Evolutionary conservation across 208 protist species (phyloP).

Genomic region (Crithidia brevicula): DNA sequence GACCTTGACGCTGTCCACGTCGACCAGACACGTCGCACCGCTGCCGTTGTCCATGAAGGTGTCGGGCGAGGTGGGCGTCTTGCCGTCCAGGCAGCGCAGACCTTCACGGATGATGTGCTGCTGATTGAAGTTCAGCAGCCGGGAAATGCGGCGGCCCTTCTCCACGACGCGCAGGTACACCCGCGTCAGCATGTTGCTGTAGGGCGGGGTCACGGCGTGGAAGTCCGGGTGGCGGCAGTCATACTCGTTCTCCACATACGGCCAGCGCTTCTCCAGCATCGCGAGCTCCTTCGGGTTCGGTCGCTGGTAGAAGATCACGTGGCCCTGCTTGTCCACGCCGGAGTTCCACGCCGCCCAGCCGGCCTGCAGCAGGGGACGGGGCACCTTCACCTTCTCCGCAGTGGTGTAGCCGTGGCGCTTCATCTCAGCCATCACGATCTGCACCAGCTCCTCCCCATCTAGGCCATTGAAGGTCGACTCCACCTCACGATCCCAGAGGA

Average conservation of each 20-base stretch:
- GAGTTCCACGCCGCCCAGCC: constrained; percentile 61
- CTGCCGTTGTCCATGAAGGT: constrained; percentile 56
- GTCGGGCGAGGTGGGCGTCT: constrained; percentile 9
- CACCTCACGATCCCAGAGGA: constrained; percentile 59
- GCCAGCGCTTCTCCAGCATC: constrained; percentile 49
- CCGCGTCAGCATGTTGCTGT: constrained; percentile 53
- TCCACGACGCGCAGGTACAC: constrained; percentile 57
- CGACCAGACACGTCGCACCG: constrained; percentile 42
- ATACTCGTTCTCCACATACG: constrained; percentile 43
- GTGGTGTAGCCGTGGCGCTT: constrained; percentile 18
- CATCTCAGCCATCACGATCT: constrained; percentile 40
- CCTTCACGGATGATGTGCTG: constrained; percentile 47
- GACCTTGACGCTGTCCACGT: constrained; percentile 51
- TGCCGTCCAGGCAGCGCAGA: constrained; percentile 25
- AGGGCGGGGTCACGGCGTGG: constrained; percentile 45
- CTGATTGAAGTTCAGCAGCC: constrained; percentile 52
- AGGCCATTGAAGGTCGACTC: constrained; percentile 49
- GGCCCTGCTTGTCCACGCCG: constrained; percentile 51
- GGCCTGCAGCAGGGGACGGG: constrained; percentile 57
- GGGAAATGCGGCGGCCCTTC: constrained; percentile 57
- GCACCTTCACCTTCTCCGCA: constrained; percentile 32
- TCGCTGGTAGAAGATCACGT: constrained; percentile 57
- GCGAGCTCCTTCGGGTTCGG: constrained; percentile 53
- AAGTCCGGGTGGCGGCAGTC: constrained; percentile 51
- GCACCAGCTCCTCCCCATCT: constrained; percentile 53